These are phyloP conservation scores for Leonotis leonurus DNA, from an alignment of 257 asterid species.

Conservation along the genomic window DNA sequence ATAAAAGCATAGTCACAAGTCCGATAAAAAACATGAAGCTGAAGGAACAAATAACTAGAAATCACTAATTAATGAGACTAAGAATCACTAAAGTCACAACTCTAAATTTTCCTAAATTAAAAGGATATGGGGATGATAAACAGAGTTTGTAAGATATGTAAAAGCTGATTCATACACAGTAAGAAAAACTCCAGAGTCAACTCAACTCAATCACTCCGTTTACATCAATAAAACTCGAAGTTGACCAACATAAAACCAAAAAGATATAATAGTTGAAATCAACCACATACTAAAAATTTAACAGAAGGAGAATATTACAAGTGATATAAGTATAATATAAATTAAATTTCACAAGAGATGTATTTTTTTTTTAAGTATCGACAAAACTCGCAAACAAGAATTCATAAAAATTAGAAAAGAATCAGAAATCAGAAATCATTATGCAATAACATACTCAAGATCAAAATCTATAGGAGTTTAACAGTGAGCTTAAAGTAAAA, in stretches of 20 bases:
- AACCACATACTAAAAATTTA: too few species aligned
- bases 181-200: slow-evolving; percentile 24
- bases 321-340: too few species aligned
- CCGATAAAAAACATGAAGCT: neutral
- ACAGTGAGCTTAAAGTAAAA: too few species aligned
- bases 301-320: too few species aligned
- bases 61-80: neutral
- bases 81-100: neutral
- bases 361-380: too few species aligned
- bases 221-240: slow-evolving; percentile 18
- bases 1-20: neutral
- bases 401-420: too few species aligned
- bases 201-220: slow-evolving; percentile 24
- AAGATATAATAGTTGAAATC: neutral
- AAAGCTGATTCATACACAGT: neutral
- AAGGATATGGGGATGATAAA: neutral
- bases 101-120: neutral
- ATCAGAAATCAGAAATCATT: too few species aligned
- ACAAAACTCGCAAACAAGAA: too few species aligned
- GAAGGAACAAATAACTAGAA: neutral
- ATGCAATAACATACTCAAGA: too few species aligned
- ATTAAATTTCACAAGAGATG: too few species aligned
- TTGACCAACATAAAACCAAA: slow-evolving; percentile 9
- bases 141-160: neutral
- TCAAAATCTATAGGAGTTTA: too few species aligned